Evolutionary conservation across 2,329 filamentous ascomycete species (phyloP), one percentile per base, ranked within the genome.

Genomic region (Fusarium sp.): DNA sequence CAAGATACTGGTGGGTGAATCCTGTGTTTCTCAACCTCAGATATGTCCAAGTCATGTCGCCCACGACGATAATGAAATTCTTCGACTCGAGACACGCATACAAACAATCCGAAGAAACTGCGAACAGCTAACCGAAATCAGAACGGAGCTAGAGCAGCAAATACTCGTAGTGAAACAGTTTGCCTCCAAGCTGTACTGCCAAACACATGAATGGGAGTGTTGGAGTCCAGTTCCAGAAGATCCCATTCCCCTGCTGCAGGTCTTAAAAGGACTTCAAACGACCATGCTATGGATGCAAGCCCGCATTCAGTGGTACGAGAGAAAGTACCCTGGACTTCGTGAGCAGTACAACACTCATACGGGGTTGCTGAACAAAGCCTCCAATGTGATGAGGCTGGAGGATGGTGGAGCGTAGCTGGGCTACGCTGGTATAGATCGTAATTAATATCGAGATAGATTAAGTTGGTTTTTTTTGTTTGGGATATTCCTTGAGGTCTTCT

Each of bases 281-380:
- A 20, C 45, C 14, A 33, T 57, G 15, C 15, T 67, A n/a, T 42
- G 49, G 39, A 44, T 63, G 57, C 46, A 41, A 25, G 53, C 54
- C 29, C 65, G 66, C n/a, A 42, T 72, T 46, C 57, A 61, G 22
- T 60, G 44, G 35, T 70, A 70, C 39, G 62, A 67, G 38, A 57
- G 15, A 31, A n/a, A n/a, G n/a, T 1, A 22, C 18, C 33, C 36
- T 27, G 31, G 14, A 4, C 33, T 72, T 22, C 47, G 47, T 18
- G 22, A 35, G 25, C 9, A 50, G 5, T 70, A 66, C 10, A 41
- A 42, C 10, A 15, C 4, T 27, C 17, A 63, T 31, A 42, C 18
- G 15, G 14, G 35, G 11, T 38, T 65, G 14, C 17, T 29, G 22
- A 38, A 45, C 15, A 33, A 18, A 35, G 17, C 15, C 20, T 52